Percentiles rank a stretch among this genome's conserved stretches.
phyloP scores from a whole-genome alignment of 2,329 filamentous ascomycete species.

The Fusarium neocosmosporiellum region DNA sequence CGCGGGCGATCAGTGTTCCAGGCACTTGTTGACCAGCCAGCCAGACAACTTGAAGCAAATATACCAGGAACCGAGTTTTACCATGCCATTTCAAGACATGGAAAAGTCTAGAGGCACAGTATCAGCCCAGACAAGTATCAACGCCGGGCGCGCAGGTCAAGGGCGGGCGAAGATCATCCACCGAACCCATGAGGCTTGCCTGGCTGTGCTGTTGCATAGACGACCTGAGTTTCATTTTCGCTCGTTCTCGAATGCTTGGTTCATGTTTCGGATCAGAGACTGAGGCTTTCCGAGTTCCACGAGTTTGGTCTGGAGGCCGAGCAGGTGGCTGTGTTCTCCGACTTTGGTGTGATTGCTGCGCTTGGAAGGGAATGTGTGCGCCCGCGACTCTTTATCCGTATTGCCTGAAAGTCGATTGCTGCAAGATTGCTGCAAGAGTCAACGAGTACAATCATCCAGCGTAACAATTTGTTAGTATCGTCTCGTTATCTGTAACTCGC shows the following conservation, averaged over 20 bases:
- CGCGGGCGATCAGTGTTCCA: neutral
- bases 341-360: neutral
- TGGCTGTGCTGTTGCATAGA: neutral
- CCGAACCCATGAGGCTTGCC: neutral
- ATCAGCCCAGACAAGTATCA: neutral
- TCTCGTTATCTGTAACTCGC: neutral
- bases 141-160: neutral
- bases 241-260: neutral
- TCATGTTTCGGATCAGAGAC: neutral
- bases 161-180: neutral
- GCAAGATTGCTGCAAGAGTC: conserved; percentile 1
- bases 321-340: neutral
- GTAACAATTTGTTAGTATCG: neutral
- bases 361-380: neutral
- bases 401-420: neutral
- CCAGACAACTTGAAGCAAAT: neutral
- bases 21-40: conserved; percentile 10
- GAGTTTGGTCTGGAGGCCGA: neutral
- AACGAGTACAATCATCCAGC: neutral
- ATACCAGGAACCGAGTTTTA: neutral
- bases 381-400: conserved; percentile 13
- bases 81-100: neutral
- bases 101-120: neutral
- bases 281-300: neutral
- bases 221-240: neutral